Base-by-base conservation (phyloP, 2,329 filamentous ascomycete genomes). In the Geosmithia flava region DNA sequence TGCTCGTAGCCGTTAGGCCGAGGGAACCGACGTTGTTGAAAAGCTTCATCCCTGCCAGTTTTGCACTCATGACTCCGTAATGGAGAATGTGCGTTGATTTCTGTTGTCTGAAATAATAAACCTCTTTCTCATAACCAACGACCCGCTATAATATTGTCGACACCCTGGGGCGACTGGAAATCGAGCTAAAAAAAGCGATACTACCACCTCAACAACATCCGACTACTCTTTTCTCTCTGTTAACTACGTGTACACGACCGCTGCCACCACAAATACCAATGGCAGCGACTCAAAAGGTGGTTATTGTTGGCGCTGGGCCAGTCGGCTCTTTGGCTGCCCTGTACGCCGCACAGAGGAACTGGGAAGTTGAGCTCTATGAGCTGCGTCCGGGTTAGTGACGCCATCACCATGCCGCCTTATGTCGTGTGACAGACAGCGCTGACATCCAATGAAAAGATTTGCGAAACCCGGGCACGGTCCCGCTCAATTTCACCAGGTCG, bases 401-500 rank as follows among this genome's bases (percentile, higher is more conserved):
- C 23, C 23, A 27, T 27, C 23, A 16, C 16, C 27, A 27, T 33
- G 17, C n/a, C 11, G 33, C 6, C 33, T 13, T 37, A 11, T 37
- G 37, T 4, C 15, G 16, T 23, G 20, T 23, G 19, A 44, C 8
- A 27, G 42, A 23, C 23, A 33, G 44, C 19, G n/a, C 19, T 39
- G 13, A 20, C 19, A 49, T 19, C 20, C 23, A 33, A 19, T 19
- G 3, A 30, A 40, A 48, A 97, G 93, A 98, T 69, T 81, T 97
- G 45, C 82, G 93, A 41, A 82, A 94, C 62, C 82, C 85, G 2
- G 76, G 80, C 2, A 95, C 87, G 1, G 81, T 82, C 29, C 90
- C 91, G 3, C 74, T 97, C 52, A 96, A 96, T 66, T 96, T 96
- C 61, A 95, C 90, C 51, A 95, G 89, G 64, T 97, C 93, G n/a